These are phyloP conservation scores for Russula compacta DNA, from an alignment of 768 basidiomycete species.

Conservation along the genomic window DNA sequence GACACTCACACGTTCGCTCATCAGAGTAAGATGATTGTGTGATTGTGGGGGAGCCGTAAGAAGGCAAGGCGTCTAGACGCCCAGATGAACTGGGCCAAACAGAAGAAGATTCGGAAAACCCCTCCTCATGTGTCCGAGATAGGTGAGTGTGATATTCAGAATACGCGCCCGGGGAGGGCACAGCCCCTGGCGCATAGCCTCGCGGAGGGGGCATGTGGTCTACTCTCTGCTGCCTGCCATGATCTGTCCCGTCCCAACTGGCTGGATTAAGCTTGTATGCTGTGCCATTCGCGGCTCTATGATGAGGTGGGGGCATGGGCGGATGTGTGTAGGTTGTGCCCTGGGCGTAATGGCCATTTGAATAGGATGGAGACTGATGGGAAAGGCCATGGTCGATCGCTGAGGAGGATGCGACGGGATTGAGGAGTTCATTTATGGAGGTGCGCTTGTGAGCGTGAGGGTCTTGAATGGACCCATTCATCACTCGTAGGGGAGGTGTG, in stretches of 20 bases:
- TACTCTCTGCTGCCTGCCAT: slow-evolving; percentile 23
- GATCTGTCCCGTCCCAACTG: slow-evolving; percentile 42
- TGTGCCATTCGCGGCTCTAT: slow-evolving; percentile 10
- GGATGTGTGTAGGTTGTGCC: slow-evolving; percentile 19
- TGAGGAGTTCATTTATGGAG: slow-evolving; percentile 42
- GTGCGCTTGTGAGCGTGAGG: slow-evolving; percentile 35
- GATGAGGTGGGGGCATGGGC: slow-evolving; percentile 15
- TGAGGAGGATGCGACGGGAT: slow-evolving; percentile 34
- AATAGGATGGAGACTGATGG: slow-evolving; percentile 16
- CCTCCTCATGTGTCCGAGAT: slow-evolving; percentile 18
- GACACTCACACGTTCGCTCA: slow-evolving; percentile 44
- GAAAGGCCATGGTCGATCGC: slow-evolving; percentile 24
- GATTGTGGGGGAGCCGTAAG: slow-evolving; percentile 37
- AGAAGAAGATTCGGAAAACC: slow-evolving; percentile 22
- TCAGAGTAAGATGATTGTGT: slow-evolving; percentile 43
- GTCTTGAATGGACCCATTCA: slow-evolving; percentile 38
- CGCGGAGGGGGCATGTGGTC: slow-evolving; percentile 13
- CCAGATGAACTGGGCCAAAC: slow-evolving; percentile 30
- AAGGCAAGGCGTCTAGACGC: slow-evolving; percentile 25
- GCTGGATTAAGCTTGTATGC: slow-evolving; percentile 54
- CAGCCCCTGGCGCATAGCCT: slow-evolving; percentile 3
- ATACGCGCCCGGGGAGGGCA: slow-evolving; percentile 22
- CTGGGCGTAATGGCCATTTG: slow-evolving; percentile 9
- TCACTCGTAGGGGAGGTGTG: slow-evolving; percentile 8
- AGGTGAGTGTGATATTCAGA: slow-evolving; percentile 20